Conservation (phyloP, 305 asterid species). For the Fraxinus floribunda region DNA sequence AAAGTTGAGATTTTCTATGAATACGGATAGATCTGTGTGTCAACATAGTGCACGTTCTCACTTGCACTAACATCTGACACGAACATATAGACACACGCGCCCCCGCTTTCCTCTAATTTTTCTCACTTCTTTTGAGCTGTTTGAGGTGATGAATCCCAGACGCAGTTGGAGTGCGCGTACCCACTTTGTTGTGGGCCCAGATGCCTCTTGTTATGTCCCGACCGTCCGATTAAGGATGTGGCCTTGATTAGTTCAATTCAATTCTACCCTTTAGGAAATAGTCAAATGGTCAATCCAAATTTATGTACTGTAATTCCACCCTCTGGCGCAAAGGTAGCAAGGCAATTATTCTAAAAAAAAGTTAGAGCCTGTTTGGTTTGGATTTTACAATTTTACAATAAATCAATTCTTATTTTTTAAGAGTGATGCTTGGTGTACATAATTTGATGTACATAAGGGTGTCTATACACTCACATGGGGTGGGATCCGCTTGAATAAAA, state of each 20-base stretch:
- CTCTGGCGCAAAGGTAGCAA: neutral
- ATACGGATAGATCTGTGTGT: neutral
- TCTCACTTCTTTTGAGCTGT: slow-evolving; percentile 24
- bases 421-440: too few relatives aligned
- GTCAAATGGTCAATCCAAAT: neutral
- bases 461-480: too few relatives aligned
- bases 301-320: neutral
- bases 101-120: neutral
- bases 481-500: too few relatives aligned
- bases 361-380: too few relatives aligned
- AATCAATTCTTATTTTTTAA: too few relatives aligned
- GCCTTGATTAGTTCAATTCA: neutral
- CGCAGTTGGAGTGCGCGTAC: slow-evolving; percentile 4
- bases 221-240: neutral
- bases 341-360: neutral
- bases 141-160: neutral
- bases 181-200: neutral
- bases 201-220: neutral
- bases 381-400: too few relatives aligned
- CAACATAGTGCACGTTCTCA: neutral
- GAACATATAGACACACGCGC: neutral
- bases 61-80: slow-evolving; percentile 20
- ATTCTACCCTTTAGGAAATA: neutral
- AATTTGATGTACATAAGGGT: too few relatives aligned
- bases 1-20: slow-evolving; percentile 17